Evolutionary conservation across 2,329 filamentous ascomycete genomes (phyloP), one percentile per base, ranked within the genome.

Genomic region (Neofusicoccum ribis): DNA sequence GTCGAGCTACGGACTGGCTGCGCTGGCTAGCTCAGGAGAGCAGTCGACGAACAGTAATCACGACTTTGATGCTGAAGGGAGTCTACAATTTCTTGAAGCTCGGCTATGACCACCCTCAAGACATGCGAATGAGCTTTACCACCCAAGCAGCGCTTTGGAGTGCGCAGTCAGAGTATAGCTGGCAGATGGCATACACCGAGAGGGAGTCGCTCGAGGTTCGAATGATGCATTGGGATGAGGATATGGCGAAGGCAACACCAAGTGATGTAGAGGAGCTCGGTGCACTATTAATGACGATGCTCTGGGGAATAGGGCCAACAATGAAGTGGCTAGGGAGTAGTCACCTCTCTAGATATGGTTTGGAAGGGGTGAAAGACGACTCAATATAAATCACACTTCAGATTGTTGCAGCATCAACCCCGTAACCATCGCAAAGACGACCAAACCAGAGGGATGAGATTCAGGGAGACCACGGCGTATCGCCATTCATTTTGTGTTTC

Each of bases 21-120:
- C 69, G 68, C 12, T 76, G 74, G 73, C 56, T 77, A 2, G 64
- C 74, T 3, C 71, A 68, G 0, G 75, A 76, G 65, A 74, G 72
- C 49, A 70, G 73, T 15, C 71, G 74, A 1, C 72, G 73, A 7
- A 76, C 73, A 0, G 74, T 76, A 6, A 71, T 76, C 4, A 70
- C 72, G 6, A 66, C 70, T 1, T 71, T 73, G 34, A 67, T 77
- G 59, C 50, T 77, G 5, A 67, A 69, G 23, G 74, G 72, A 3
- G 70, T 71, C 2, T 77, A 76, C 65, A 71, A 70, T 3, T 69
- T 75, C 8, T 27, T 70, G 17, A 68, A 67, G 46, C 49, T 64
- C 1, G 67, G 66, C 5, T 59, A 54, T 27, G 66, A 69, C 23
- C 66, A n/a, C 1, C 37, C 20, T 3, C 47, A 63, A 1, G 59